A percentile compares a stretch with the other conserved stretches of the same genome.
These are phyloP conservation scores for Chaetomium globosum DNA, from an alignment of 2,329 filamentous ascomycete species.

Conservation along the genomic window DNA sequence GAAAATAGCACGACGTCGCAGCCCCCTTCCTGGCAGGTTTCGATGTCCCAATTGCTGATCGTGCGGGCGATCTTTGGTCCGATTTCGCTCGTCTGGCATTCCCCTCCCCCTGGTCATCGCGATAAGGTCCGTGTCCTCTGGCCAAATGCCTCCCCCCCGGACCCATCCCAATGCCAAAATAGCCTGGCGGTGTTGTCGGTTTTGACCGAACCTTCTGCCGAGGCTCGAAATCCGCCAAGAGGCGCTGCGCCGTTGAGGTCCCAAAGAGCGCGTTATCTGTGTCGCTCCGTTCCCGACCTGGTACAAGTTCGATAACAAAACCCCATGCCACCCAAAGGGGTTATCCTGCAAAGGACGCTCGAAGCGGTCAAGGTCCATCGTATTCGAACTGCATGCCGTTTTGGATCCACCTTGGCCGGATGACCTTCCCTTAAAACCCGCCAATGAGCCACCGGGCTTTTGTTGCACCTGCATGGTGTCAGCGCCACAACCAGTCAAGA, in stretches of 20 bases:
- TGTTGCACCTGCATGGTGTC: constrained; percentile 9
- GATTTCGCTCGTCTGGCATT: not conserved
- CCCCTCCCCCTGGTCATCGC: not conserved
- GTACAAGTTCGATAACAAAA: constrained; percentile 7
- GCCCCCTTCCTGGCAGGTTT: not conserved
- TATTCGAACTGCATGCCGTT: constrained; percentile 20
- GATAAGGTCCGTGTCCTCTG: not conserved
- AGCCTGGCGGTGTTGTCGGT: not conserved
- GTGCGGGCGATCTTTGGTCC: constrained; percentile 13
- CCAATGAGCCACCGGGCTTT: constrained; percentile 8
- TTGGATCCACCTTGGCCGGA: not conserved
- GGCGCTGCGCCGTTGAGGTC: constrained; percentile 8
- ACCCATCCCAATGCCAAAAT: not conserved
- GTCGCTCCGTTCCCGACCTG: not conserved
- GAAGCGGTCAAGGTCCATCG: constrained; percentile 10
- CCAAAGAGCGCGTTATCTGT: constrained; percentile 9
- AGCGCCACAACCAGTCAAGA: not conserved
- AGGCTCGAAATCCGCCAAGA: constrained; percentile 9
- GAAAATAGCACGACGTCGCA: constrained; percentile 11
- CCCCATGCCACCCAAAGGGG: not conserved
- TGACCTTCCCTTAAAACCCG: not conserved
- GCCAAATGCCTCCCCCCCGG: not conserved
- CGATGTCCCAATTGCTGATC: not conserved
- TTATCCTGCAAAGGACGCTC: not conserved
- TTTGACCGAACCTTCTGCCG: constrained; percentile 8